phyloP scores from a whole-genome alignment of 805 yeast species.

The Hanseniaspora lindneri region DNA sequence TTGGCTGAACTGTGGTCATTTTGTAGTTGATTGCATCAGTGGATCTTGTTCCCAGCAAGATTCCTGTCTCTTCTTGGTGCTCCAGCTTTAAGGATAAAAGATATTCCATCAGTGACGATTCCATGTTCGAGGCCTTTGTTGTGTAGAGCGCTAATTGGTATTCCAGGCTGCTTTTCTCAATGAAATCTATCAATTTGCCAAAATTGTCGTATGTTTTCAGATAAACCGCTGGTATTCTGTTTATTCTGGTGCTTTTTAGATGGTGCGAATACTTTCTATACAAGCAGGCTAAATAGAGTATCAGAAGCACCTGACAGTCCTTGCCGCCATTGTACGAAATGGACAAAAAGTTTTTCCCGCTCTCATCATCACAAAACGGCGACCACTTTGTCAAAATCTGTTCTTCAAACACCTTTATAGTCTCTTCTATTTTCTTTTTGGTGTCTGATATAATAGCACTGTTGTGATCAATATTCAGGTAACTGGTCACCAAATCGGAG shows the following conservation, averaged over 20 bases:
- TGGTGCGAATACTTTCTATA: conserved; percentile 24
- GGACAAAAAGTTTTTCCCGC: conserved; percentile 41
- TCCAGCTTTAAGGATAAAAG: background rate
- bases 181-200: conserved; percentile 55
- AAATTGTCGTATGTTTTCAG: conserved; percentile 68
- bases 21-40: conserved; percentile 72
- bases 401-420: conserved; percentile 21
- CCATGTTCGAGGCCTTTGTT: conserved; percentile 19
- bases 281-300: conserved; percentile 53
- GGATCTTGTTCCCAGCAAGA: conserved; percentile 77
- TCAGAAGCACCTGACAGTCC: conserved; percentile 82
- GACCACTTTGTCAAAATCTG: conserved; percentile 21
- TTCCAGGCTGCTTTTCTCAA: conserved; percentile 38
- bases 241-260: conserved; percentile 22
- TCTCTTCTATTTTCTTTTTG: conserved; percentile 21
- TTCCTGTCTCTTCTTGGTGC: conserved; percentile 40
- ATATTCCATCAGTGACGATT: background rate
- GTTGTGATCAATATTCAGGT: conserved; percentile 18
- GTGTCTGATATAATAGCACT: conserved; percentile 7
- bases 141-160: conserved; percentile 42
- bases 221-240: conserved; percentile 46
- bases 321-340: conserved; percentile 93
- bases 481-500: conserved; percentile 23
- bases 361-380: conserved; percentile 24
- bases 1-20: conserved; percentile 40